phyloP scores from a whole-genome alignment of 148 eudicot species.

The Pouteria glomerata region DNA sequence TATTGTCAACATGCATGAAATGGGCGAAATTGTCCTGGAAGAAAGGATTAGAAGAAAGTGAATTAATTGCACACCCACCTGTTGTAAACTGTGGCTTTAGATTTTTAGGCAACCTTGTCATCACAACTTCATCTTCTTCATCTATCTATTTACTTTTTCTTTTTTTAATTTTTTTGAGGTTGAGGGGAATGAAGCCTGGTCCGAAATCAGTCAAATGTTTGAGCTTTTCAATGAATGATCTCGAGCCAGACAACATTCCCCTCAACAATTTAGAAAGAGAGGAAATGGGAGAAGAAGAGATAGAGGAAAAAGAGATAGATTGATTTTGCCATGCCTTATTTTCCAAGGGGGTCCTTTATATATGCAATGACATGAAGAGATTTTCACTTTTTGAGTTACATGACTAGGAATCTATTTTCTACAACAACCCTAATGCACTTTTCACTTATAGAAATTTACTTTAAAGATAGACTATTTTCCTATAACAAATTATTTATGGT shows the following conservation, averaged over 20 bases:
- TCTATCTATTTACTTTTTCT: too few species aligned
- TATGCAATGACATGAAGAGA: constrained; percentile 12
- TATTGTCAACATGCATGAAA: constrained; percentile 9
- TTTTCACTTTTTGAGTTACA: constrained; percentile 18
- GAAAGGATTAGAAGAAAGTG: not conserved
- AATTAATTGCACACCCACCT: not conserved
- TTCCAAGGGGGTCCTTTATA: constrained; percentile 26
- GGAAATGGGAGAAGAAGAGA: not conserved
- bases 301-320: not conserved
- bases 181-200: constrained; percentile 90
- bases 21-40: not conserved
- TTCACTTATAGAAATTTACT: constrained; percentile 21
- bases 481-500: too few species aligned
- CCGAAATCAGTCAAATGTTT: constrained; percentile 45
- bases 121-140: too few species aligned
- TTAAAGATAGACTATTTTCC: not conserved
- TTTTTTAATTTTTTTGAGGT: too few species aligned
- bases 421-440: constrained; percentile 19
- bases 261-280: constrained; percentile 36
- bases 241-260: constrained; percentile 72
- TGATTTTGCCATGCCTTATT: constrained; percentile 20
- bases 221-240: constrained; percentile 22
- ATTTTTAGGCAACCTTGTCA: not conserved
- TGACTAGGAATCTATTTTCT: constrained; percentile 29
- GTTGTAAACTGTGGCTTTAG: not conserved